Conservation (phyloP, 139 green algal genomes). For the Tetratostichococcus sp. region DNA sequence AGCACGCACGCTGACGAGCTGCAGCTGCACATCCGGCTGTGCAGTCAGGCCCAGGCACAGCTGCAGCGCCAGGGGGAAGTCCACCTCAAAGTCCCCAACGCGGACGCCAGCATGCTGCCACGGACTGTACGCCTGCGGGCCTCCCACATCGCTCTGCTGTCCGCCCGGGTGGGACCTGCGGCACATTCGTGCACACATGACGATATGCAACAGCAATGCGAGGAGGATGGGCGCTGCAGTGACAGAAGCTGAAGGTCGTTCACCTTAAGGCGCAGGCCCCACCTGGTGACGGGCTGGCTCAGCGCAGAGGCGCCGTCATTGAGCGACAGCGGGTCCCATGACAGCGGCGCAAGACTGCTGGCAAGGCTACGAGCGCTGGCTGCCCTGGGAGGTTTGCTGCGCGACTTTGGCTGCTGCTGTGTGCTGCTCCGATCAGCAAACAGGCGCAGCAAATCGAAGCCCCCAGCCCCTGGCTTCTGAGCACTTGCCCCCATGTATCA, state of each 20-base stretch:
- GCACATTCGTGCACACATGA: no score
- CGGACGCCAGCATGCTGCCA: neutral
- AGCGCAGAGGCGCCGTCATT: neutral
- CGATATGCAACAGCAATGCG: no score
- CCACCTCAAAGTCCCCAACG: neutral
- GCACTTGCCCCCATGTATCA: neutral
- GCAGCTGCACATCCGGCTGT: conserved; percentile 8
- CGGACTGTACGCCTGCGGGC: neutral
- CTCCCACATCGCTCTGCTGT: no score
- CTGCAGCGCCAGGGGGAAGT: conserved; percentile 1
- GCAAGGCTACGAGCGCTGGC: neutral
- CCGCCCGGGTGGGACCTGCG: no score
- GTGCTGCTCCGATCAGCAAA: neutral
- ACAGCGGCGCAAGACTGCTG: neutral
- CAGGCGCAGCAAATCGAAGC: neutral
- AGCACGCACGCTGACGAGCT: conserved; percentile 3
- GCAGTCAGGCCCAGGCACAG: conserved; percentile 1
- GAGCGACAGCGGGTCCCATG: neutral
- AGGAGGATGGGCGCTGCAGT: no score
- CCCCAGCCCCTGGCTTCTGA: neutral
- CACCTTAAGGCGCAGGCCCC: no score
- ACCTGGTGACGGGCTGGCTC: neutral
- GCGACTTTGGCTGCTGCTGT: neutral
- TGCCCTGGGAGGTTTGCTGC: no score
- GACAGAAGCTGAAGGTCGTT: no score